These are phyloP conservation scores for Tillandsia fasciculata DNA, from an alignment of 176 grass and related monocot genomes.

Conservation along the genomic window DNA sequence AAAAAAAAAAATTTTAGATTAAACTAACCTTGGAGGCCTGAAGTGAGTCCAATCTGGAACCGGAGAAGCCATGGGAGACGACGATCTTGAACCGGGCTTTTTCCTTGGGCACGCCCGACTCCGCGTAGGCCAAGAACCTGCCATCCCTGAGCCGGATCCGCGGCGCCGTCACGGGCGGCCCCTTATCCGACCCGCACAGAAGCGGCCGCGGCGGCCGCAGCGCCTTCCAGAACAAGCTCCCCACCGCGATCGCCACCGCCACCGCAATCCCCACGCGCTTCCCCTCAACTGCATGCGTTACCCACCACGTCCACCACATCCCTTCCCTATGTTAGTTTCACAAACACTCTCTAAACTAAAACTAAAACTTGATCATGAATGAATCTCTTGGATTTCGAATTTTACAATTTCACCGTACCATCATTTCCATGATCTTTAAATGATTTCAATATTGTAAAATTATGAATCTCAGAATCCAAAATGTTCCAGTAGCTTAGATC, in stretches of 20 bases:
- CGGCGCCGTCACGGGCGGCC: slow-evolving; percentile 37
- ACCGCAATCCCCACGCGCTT: slow-evolving; percentile 19
- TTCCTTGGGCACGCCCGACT: slow-evolving; percentile 54
- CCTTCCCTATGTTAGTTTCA: neutral
- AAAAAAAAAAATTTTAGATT: neutral
- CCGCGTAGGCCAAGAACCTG: slow-evolving; percentile 59
- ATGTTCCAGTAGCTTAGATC: no score
- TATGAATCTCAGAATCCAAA: no score
- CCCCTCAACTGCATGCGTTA: slow-evolving; percentile 21
- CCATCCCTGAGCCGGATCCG: slow-evolving; percentile 56
- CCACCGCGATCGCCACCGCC: slow-evolving; percentile 17
- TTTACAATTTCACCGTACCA: no score
- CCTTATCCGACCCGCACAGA: slow-evolving; percentile 47
- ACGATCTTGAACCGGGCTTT: slow-evolving; percentile 56
- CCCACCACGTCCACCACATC: slow-evolving; percentile 5
- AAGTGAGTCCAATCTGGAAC: slow-evolving; percentile 37
- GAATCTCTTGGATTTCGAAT: no score
- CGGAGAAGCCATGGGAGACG: slow-evolving; percentile 60
- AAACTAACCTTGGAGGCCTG: slow-evolving; percentile 34
- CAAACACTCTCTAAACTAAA: no score
- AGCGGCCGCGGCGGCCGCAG: slow-evolving; percentile 32
- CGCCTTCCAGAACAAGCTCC: slow-evolving; percentile 29
- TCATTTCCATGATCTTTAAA: no score
- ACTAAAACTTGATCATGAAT: no score
- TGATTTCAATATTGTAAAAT: no score